A percentile compares a stretch with the other conserved stretches of the same genome.
These are phyloP conservation scores for Mrakia frigida DNA, from an alignment of 768 basidiomycete genomes.

Conservation along the genomic window DNA sequence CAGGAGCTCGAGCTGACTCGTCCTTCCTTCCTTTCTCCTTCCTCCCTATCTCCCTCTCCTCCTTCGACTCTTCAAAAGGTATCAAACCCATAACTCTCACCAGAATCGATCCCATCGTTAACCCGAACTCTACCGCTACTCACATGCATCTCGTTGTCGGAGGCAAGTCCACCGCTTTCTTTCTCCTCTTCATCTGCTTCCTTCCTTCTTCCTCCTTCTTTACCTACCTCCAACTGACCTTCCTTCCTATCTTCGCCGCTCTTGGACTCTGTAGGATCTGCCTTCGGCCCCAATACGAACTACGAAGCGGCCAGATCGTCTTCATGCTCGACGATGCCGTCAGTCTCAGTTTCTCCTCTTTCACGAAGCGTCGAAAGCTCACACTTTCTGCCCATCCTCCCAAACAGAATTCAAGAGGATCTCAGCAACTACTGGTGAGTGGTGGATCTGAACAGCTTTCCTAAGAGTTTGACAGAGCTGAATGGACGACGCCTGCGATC, in stretches of 20 bases:
- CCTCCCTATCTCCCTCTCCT: background rate
- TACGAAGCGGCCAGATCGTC: background rate
- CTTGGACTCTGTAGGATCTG: background rate
- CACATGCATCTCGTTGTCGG: constrained; percentile 2
- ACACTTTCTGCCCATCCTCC: too few species aligned
- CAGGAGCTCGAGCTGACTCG: too few species aligned
- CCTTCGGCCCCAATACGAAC: background rate
- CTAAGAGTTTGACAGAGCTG: too few species aligned
- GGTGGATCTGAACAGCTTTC: background rate
- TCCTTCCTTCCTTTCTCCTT: background rate
- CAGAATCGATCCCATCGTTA: background rate
- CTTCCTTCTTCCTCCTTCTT: too few species aligned
- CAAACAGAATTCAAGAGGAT: background rate
- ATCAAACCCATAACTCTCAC: background rate
- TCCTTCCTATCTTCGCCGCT: background rate
- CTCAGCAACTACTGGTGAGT: background rate
- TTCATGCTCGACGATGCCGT: constrained; percentile 1
- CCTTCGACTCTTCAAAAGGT: background rate
- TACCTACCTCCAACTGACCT: too few species aligned
- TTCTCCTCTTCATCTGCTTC: too few species aligned
- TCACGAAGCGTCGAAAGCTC: too few species aligned
- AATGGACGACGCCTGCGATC: too few species aligned
- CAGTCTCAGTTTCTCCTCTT: background rate
- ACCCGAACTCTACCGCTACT: background rate
- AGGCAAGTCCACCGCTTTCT: background rate